Evolutionary conservation across 768 basidiomycete species (phyloP).

Genomic region (Steccherinum ochraceum): DNA sequence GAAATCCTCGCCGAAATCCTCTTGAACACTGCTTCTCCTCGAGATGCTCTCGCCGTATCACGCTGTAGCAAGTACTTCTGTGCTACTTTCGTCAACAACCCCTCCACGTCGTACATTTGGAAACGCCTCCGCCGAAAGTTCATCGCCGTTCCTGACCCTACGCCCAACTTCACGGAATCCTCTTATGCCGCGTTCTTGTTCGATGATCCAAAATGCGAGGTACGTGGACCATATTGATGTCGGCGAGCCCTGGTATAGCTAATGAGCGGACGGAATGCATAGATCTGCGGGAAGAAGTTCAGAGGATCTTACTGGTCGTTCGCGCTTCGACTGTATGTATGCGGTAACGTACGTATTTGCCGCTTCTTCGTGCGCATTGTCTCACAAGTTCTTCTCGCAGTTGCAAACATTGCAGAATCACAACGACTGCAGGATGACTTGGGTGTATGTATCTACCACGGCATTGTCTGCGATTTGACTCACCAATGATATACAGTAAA

Average conservation of each 20-base stretch:
- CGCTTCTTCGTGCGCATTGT: neutral
- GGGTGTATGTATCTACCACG: neutral
- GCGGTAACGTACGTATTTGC: constrained; percentile 27
- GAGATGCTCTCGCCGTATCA: constrained; percentile 52
- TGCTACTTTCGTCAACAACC: constrained; percentile 37
- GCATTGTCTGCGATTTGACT: no score
- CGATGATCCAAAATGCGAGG: constrained; percentile 50
- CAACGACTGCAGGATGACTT: neutral
- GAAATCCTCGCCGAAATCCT: constrained; percentile 65
- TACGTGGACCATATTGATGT: constrained; percentile 21
- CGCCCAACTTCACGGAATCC: constrained; percentile 42
- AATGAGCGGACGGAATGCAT: no score
- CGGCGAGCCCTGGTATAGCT: no score
- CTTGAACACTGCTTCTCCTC: constrained; percentile 41
- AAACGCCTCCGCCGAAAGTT: constrained; percentile 35
- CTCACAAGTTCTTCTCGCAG: neutral
- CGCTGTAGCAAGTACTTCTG: constrained; percentile 52
- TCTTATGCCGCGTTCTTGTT: constrained; percentile 63
- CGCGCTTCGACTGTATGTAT: constrained; percentile 39
- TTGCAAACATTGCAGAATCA: neutral
- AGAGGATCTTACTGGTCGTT: constrained; percentile 40
- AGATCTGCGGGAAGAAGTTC: constrained; percentile 36
- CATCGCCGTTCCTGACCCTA: constrained; percentile 35
- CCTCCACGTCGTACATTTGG: constrained; percentile 52
- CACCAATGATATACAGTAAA: neutral